A percentile compares a stretch with the other conserved stretches of the same genome.
phyloP scores from a whole-genome alignment of 1,284 basidiomycete species.

The Phellopilus nigrolimitatus region DNA sequence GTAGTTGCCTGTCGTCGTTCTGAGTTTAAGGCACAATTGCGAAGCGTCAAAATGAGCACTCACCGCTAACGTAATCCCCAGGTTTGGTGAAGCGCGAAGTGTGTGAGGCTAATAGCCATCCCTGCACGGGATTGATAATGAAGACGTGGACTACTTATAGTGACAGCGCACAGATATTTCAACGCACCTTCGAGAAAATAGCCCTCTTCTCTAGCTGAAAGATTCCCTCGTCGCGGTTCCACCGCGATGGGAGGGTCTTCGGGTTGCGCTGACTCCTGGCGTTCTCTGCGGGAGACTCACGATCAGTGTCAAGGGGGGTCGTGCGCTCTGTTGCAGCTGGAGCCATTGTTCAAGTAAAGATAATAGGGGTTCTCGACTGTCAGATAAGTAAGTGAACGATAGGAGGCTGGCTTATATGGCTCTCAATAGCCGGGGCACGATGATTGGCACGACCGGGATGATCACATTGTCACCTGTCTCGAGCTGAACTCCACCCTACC shows the following conservation, averaged over 20 bases:
- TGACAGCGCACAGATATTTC: neutral
- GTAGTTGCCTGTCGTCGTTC: conserved; percentile 12
- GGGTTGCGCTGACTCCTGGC: neutral
- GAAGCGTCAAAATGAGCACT: neutral
- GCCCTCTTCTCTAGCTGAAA: conserved; percentile 26
- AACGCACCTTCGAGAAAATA: conserved; percentile 25
- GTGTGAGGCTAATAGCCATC: conserved; percentile 24
- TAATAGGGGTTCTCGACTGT: neutral
- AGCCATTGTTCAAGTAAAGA: conserved; percentile 1
- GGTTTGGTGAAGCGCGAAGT: conserved; percentile 24
- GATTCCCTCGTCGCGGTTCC: conserved; percentile 17
- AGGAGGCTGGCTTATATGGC: neutral
- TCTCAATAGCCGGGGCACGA: too few species aligned
- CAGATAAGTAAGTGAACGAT: neutral
- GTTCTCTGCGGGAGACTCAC: neutral
- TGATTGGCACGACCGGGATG: too few species aligned
- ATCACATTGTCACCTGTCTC: too few species aligned
- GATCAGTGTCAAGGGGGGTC: neutral
- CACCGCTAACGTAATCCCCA: conserved; percentile 25
- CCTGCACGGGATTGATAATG: conserved; percentile 1
- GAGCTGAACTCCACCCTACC: too few species aligned
- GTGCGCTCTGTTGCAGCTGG: conserved; percentile 7
- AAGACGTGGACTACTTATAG: neutral
- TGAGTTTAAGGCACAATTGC: neutral
- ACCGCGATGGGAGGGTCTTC: conserved; percentile 19